Percentiles rank a stretch among this genome's conserved stretches.
Conservation (phyloP, 2,329 filamentous ascomycete genomes). For the Balansia obtecta region DNA sequence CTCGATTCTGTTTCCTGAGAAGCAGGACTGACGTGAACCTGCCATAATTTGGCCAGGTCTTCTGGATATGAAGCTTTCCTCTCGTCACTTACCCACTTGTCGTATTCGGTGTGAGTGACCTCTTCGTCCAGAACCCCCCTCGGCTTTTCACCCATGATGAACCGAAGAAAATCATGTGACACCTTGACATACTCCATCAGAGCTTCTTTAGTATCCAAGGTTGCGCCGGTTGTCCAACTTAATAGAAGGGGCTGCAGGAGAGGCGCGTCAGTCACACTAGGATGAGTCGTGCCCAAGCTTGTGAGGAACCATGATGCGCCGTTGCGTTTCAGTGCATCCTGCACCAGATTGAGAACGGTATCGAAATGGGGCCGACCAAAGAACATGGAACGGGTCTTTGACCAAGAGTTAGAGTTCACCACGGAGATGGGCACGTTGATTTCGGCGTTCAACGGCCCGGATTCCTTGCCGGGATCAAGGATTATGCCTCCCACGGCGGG, state of each 20-base stretch:
- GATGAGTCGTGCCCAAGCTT: constrained; percentile 43
- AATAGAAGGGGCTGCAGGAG: constrained; percentile 50
- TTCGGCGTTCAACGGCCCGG: constrained; percentile 47
- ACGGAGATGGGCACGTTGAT: constrained; percentile 46
- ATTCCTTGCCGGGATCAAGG: constrained; percentile 54
- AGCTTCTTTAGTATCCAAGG: constrained; percentile 42
- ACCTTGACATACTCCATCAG: constrained; percentile 48
- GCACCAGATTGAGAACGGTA: constrained; percentile 44
- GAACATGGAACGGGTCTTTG: constrained; percentile 40
- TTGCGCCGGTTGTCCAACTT: constrained; percentile 48
- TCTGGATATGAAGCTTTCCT: constrained; percentile 19
- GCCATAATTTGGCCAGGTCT: constrained; percentile 26
- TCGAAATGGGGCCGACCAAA: constrained; percentile 53
- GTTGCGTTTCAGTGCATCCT: constrained; percentile 29
- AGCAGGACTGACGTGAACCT: constrained; percentile 27
- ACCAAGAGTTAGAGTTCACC: constrained; percentile 55
- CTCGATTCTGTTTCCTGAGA: not conserved
- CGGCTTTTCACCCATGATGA: constrained; percentile 27
- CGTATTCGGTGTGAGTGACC: constrained; percentile 29
- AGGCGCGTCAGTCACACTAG: constrained; percentile 54
- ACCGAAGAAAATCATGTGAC: constrained; percentile 44
- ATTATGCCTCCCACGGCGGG: constrained; percentile 43
- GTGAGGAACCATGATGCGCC: constrained; percentile 42
- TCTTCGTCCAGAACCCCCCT: constrained; percentile 36
- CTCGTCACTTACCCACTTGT: constrained; percentile 26